Base-by-base conservation (phyloP, 495 filamentous ascomycete species). In the Tuber aestivum region DNA sequence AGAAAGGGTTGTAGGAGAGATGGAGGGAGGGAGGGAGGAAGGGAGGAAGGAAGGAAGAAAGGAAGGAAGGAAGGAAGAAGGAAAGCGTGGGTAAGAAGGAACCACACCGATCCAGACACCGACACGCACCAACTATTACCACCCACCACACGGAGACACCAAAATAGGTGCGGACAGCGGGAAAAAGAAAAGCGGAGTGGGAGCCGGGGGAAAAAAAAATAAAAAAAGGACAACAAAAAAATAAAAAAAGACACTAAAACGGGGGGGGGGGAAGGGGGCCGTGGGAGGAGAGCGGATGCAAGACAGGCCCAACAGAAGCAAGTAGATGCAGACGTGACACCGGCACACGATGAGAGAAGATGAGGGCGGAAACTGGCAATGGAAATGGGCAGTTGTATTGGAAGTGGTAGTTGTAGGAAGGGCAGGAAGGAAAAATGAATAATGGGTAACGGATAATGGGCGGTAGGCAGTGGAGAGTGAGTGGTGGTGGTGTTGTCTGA, bases 181-280 rank as follows among this genome's bases (percentile, higher is more conserved):
- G 56, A 61, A 61, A 61, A 61, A 61, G 56, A 61, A 61, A 61
- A 61, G 56, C 56, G 56, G 56, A 61, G 56, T 61, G 56, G 56
- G 56, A 61, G 56, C 56, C 56, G 56, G 56, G 56, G 32, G 1
- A 61, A 14, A 23, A 61, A 61, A 32, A 32, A n/a, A n/a, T n/a
- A n/a, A n/a, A n/a, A n/a, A n/a, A n/a, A n/a, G n/a, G 56, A 27
- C 56, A 61, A 16, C n/a, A 61, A 61, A 61, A 61, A 61, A 61
- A 61, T 32, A 32, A 56, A 27, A 56, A 56, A 56, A 10, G 27
- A n/a, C 9, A 56, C 23, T 14, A 61, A 61, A 61, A 61, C 56
- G 56, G 32, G 48, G 48, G 23, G 41, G 41, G 44, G 50, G 50
- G 56, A n/a, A n/a, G n/a, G n/a, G n/a, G n/a, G 56, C 12, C 50